Base-by-base conservation (phyloP, 2,329 filamentous ascomycete genomes). In the Rhinocladiella mackenziei region DNA sequence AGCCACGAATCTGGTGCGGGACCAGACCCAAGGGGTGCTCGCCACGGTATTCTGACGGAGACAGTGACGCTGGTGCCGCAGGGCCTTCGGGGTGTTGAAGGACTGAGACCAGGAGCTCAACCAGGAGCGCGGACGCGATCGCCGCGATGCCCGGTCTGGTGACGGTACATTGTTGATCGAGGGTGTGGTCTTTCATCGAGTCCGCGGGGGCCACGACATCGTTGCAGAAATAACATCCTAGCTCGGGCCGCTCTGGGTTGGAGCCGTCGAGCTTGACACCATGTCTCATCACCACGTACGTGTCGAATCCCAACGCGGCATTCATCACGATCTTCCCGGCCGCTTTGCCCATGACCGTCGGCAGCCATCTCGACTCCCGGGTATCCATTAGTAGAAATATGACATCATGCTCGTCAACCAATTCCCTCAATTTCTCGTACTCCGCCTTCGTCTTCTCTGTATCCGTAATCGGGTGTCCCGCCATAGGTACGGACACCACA, bases 321-420 rank as follows among this genome's bases (percentile, higher is more conserved):
- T 97, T 98, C 77, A 98, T 84, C 17, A 98, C 91, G 52, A 97
- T 87, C 69, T 98, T 98, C 23, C 84, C 86, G 2, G 83, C 79
- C 2, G 89, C 83, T 66, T 97, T 98, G 29, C 85, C 91, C 83
- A 98, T 95, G 11, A 98, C 80, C 0, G 91, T 97, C 1, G 92
- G 92, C 29, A 98, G 72, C 92, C 92, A 98, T 54, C 92, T 76
- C 34, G 87, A 92, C 67, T 98, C 92, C 51, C 92, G 76, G 7
- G 89, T 94, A 59, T 97, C 91, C 88, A 97, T 95, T 3, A 98
- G 77, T n/a, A 98, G 73, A 62, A 98, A 98, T 18, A 98, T 82
- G 13, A 78, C 89, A 61, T 98, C 92, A 60, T 98, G 92, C 18
- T 83, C 78, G 36, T 88, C 76, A 42, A 98, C 83, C 10, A 98